These are phyloP conservation scores for Melampsora occidentalis DNA, from an alignment of 1,284 basidiomycete genomes.

Conservation along the genomic window DNA sequence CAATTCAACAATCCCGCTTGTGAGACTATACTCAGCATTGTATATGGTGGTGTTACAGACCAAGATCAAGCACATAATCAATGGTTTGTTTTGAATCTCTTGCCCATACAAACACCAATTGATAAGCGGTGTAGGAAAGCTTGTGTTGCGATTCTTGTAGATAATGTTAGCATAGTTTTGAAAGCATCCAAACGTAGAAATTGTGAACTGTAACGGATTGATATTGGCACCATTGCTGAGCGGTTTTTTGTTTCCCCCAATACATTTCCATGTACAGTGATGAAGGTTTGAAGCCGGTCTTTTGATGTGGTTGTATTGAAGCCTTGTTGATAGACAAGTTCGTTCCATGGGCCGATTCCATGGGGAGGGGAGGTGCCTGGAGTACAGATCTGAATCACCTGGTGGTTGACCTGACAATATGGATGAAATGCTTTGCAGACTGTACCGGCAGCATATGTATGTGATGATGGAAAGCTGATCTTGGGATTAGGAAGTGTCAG, in stretches of 20 bases:
- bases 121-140: not conserved
- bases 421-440: not conserved
- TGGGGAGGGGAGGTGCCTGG: not conserved
- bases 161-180: not conserved
- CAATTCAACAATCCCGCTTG: not conserved
- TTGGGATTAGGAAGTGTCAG: not conserved
- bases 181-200: slow-evolving; percentile 7
- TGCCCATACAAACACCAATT: not conserved
- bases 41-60: slow-evolving; percentile 5
- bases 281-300: not conserved
- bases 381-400: not conserved
- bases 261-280: not conserved
- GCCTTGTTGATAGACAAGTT: not conserved
- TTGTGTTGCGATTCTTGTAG: not conserved
- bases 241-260: not conserved
- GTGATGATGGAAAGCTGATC: not conserved
- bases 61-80: not conserved
- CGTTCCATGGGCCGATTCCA: not conserved
- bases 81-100: not conserved
- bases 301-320: not conserved
- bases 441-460: slow-evolving; percentile 10
- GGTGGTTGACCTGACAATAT: not conserved
- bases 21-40: not conserved
- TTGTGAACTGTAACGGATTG: slow-evolving; percentile 11
- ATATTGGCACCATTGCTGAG: not conserved